Evolutionary conservation across 164 flowering plant species (phyloP).

Genomic region (Umbilicus rupestris): DNA sequence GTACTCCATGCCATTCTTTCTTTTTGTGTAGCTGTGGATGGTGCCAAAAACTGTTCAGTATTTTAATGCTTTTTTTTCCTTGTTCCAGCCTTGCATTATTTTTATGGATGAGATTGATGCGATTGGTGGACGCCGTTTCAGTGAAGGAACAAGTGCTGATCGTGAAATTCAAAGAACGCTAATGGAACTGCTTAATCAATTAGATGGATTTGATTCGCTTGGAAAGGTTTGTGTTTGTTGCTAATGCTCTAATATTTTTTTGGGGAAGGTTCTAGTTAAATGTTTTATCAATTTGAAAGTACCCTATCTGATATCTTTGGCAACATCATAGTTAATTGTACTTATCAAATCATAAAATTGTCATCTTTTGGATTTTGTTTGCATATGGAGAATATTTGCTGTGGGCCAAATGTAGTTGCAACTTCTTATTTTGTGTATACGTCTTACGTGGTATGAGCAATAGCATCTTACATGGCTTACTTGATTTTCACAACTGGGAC

Average conservation of each 20-base stretch:
- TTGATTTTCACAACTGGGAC: background rate
- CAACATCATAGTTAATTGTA: background rate
- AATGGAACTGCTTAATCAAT: slow-evolving; percentile 91
- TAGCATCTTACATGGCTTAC: background rate
- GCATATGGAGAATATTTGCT: background rate
- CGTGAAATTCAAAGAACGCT: slow-evolving; percentile 91
- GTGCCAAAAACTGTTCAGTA: background rate
- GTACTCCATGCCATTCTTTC: slow-evolving; percentile 10
- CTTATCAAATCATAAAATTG: background rate
- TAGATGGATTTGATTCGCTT: slow-evolving; percentile 90
- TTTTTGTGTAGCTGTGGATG: background rate
- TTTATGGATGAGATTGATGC: slow-evolving; percentile 99
- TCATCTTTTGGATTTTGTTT: background rate
- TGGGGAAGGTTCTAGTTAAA: background rate
- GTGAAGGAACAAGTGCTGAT: slow-evolving; percentile 91
- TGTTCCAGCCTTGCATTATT: slow-evolving; percentile 76
- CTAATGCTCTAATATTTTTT: background rate
- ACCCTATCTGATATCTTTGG: background rate
- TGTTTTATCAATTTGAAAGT: background rate
- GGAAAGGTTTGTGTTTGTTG: slow-evolving; percentile 51
- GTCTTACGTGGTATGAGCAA: background rate
- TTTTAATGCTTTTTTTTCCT: background rate
- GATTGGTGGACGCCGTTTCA: slow-evolving; percentile 89
- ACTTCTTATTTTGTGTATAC: background rate
- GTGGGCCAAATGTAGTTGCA: background rate